Evolutionary conservation across 2,329 filamentous ascomycete species (phyloP).

Genomic region (Nemania sp.): DNA sequence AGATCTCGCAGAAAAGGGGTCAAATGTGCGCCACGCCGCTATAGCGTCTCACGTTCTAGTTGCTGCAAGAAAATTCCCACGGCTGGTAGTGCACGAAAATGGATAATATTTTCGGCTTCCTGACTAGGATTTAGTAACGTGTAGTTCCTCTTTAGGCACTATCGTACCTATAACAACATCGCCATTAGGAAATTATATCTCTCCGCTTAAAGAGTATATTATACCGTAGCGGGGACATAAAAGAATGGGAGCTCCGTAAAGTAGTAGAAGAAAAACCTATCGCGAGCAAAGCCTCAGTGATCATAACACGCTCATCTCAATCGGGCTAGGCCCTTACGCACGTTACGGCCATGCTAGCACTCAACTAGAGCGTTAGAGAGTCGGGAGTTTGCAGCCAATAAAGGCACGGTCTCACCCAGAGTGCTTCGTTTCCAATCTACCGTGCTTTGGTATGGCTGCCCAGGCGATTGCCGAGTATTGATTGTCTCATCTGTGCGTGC

Average conservation of each 20-base stretch:
- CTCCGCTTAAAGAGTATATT: neutral
- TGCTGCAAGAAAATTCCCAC: neutral
- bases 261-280: neutral
- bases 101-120: neutral
- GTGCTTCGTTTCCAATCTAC: slow-evolving; percentile 22
- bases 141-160: neutral
- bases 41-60: neutral
- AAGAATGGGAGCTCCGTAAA: neutral
- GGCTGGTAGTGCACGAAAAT: neutral
- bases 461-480: neutral
- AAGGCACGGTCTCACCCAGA: slow-evolving; percentile 19
- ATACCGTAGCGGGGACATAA: neutral
- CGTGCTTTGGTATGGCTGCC: slow-evolving; percentile 3
- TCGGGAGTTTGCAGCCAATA: slow-evolving; percentile 33
- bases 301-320: neutral
- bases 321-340: slow-evolving; percentile 24
- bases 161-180: neutral
- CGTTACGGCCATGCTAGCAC: slow-evolving; percentile 23
- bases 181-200: no score
- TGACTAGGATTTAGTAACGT: neutral
- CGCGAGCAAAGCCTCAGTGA: neutral
- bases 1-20: no score
- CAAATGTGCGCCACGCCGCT: slow-evolving; percentile 7
- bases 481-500: slow-evolving; percentile 29
- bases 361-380: neutral